These are phyloP conservation scores for Fusarium camptoceras DNA, from an alignment of 2,329 filamentous ascomycete genomes.

Conservation along the genomic window DNA sequence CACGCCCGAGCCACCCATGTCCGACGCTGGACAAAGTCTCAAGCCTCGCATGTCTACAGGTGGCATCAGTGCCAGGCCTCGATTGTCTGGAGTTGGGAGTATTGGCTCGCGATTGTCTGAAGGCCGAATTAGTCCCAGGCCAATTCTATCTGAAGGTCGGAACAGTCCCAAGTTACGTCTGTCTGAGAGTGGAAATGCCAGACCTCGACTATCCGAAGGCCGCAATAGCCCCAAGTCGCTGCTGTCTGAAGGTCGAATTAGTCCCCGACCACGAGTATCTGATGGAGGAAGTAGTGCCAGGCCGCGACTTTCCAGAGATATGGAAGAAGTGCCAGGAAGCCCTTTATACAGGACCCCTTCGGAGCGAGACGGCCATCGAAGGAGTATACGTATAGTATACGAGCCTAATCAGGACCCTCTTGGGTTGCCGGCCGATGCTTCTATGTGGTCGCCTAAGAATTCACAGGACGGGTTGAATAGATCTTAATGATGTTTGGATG, in stretches of 20 bases:
- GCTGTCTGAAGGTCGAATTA: neutral
- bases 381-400: neutral
- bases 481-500: neutral
- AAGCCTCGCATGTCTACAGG: neutral
- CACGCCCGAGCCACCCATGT: fast-evolving
- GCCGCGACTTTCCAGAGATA: neutral
- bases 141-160: neutral
- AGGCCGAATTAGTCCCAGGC: neutral
- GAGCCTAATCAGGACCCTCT: conserved; percentile 9
- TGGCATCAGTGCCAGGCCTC: neutral
- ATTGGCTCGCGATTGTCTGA: neutral
- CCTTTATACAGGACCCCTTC: neutral
- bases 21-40: neutral
- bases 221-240: neutral
- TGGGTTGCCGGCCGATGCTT: conserved; percentile 2
- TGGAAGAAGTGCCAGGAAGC: neutral
- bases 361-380: neutral
- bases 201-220: neutral
- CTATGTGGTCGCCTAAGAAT: neutral
- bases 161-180: neutral
- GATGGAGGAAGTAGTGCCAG: neutral
- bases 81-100: neutral
- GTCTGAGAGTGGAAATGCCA: neutral
- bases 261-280: neutral
- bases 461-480: neutral